Base-by-base conservation (phyloP, 164 flowering plant genomes). In the Magnolia sinica region DNA sequence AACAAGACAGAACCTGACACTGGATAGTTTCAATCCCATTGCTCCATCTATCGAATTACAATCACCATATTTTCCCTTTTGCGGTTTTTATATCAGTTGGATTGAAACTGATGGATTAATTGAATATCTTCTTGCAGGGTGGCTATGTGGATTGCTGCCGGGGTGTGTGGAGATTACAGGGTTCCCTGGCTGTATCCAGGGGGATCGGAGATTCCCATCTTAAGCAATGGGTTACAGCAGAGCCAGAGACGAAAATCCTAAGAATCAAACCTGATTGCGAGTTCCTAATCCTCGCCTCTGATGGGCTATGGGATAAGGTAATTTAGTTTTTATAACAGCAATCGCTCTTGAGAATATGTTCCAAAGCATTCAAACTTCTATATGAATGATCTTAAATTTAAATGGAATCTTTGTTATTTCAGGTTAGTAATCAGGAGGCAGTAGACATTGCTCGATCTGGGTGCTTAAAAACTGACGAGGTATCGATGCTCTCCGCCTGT, bases 231-330 rank as follows among this genome's bases (percentile, higher is more conserved):
- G 92, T 94, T 6, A 84, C 77, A 65, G 87, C 96, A 0, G 91
- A 90, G 73, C 98, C 98, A 18, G 96, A 90, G 72, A 91, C 93
- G 3, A 85, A 77, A 73, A 27, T 80, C 18, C 37, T 88, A 20
- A 79, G 58, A 23, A 87, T 93, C 50, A 20, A 78, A 31, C 83
- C 87, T 0, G 89, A 89, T 0, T 85, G 83, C 75, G 95, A 95
- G 86, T 91, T 95, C 82, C 77, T 95, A 74, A 87, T 95, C 80
- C 82, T 95, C 55, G 98, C 92, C 16, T 95, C 98, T 1, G 98
- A 95, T 82, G 97, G 98, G 9, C 81, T 95, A 55, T 95, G 98
- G 98, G 94, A 93, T 73, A 91, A 90, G 95, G 98, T 94, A 71
- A 59, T 13, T 61, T 23, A 11, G 61, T 55, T 55, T 11, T 55